These are phyloP conservation scores for Magnaporthales sp. DNA, from an alignment of 2,329 filamentous ascomycete species.

Conservation along the genomic window DNA sequence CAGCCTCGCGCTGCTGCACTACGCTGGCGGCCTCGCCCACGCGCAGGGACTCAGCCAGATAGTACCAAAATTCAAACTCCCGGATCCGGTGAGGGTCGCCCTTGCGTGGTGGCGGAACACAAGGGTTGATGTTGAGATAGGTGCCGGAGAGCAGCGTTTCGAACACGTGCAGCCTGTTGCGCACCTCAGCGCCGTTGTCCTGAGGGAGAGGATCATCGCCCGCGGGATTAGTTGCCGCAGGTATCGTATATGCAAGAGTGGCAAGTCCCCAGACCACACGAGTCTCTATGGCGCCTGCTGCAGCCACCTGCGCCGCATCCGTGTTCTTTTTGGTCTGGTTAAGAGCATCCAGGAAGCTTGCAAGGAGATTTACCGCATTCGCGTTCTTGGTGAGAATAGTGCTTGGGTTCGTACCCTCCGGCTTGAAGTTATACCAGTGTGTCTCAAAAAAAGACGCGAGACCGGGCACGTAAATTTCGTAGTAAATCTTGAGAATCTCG, in stretches of 20 bases:
- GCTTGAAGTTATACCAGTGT: slow-evolving; percentile 61
- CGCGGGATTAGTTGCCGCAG: slow-evolving; percentile 24
- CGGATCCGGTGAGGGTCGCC: slow-evolving; percentile 46
- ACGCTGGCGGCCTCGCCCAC: slow-evolving; percentile 44
- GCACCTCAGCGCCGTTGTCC: slow-evolving; percentile 54
- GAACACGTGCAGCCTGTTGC: slow-evolving; percentile 64
- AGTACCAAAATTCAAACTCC: slow-evolving; percentile 76
- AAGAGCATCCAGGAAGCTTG: slow-evolving; percentile 49
- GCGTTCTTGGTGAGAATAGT: slow-evolving; percentile 42
- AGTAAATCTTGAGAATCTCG: slow-evolving; percentile 64
- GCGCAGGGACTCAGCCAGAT: slow-evolving; percentile 62
- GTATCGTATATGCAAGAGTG: slow-evolving; percentile 34
- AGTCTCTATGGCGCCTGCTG: slow-evolving; percentile 46
- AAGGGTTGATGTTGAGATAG: slow-evolving; percentile 49
- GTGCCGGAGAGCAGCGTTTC: slow-evolving; percentile 70
- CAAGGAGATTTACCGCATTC: slow-evolving; percentile 56
- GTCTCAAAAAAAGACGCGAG: slow-evolving; percentile 75
- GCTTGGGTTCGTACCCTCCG: slow-evolving; percentile 30
- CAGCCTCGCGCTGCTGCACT: slow-evolving; percentile 46
- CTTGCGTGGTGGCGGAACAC: slow-evolving; percentile 39
- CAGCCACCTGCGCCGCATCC: slow-evolving; percentile 40
- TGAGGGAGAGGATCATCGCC: slow-evolving; percentile 34
- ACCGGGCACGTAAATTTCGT: slow-evolving; percentile 63
- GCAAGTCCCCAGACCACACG: slow-evolving; percentile 53
- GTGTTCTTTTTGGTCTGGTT: slow-evolving; percentile 38